These are phyloP conservation scores for Gastrolobium villosum DNA, from an alignment of 306 rosid genomes.

Conservation along the genomic window DNA sequence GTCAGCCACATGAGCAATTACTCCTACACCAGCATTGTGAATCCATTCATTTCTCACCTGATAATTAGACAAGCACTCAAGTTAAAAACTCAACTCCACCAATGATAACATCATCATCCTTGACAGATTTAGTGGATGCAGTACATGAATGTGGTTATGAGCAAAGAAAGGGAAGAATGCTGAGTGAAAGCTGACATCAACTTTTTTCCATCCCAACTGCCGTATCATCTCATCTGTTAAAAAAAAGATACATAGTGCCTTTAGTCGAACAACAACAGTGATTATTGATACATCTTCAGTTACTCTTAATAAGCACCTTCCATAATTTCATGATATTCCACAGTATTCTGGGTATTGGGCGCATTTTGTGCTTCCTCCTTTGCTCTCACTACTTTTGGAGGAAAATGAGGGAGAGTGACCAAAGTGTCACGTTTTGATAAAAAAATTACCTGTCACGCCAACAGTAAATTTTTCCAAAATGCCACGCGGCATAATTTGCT, in stretches of 20 bases:
- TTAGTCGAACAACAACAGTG: slow-evolving; percentile 32
- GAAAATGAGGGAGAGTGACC: too few relatives aligned
- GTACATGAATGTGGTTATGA: slow-evolving; percentile 97
- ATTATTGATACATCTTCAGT: slow-evolving; percentile 30
- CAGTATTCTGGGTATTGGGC: slow-evolving; percentile 73
- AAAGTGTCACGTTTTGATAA: too few relatives aligned
- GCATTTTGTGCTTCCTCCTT: slow-evolving; percentile 90
- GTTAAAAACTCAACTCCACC: slow-evolving; percentile 33
- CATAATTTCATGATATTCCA: slow-evolving; percentile 87
- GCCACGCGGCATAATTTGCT: too few relatives aligned
- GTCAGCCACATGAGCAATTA: slow-evolving; percentile 92
- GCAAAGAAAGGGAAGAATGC: slow-evolving; percentile 93
- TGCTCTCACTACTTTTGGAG: slow-evolving; percentile 82
- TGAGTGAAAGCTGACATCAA: slow-evolving; percentile 94
- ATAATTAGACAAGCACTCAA: slow-evolving; percentile 37
- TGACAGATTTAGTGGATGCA: slow-evolving; percentile 2
- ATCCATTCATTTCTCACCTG: slow-evolving; percentile 97
- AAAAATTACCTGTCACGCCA: too few relatives aligned
- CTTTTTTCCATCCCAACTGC: slow-evolving; percentile 89
- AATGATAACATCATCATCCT: slow-evolving; percentile 23
- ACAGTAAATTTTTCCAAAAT: too few relatives aligned
- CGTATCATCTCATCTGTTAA: slow-evolving; percentile 87
- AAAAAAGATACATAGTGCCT: slow-evolving; percentile 32
- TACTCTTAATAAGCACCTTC: slow-evolving; percentile 67
- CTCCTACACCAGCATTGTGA: slow-evolving; percentile 92